Evolutionary conservation across 805 yeast genomes (phyloP), one percentile per base, ranked within the genome.

Genomic region (Candida railenensis): DNA sequence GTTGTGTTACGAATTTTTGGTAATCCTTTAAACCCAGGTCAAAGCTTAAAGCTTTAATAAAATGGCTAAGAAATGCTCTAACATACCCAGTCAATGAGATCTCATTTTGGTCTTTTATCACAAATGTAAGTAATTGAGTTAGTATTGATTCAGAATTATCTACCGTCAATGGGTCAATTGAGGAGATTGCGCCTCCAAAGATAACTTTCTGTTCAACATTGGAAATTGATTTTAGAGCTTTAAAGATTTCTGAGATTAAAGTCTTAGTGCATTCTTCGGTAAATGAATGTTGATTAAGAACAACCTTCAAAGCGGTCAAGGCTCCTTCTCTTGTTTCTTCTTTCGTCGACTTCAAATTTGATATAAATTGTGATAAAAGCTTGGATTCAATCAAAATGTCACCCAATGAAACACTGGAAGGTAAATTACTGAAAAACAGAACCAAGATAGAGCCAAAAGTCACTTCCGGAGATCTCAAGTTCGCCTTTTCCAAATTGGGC

Each of bases 31-130:
- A 28, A 11, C 11, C 30, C 30, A 25, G 30, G 11, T 25, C 30
- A 11, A 25, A 25, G 30, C 9, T 7, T 14, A 40, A 16, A 5
- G 47, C 20, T 2, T 58, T 62, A 2, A 55, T 56, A 21, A 76
- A 68, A 51, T 80, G 82, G 1, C 52, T 50, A 34, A 82, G 71
- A 45, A 81, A 74, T 0, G 85, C 76, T 7, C 65, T 61, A 4
- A 85, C 67, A 47, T 82, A 67, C 3, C 71, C 66, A 2, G 67
- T 48, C 34, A 90, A 69, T 0, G 87, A 80, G 1, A 52, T 15
- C 57, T 92, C 98, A 54, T 89, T 88, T 40, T 82, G 79, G 56
- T 92, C 98, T 54, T 87, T 90, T 0, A 78, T 44, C 3, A 85
- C 69, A n/a, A 82, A 65, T 2, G 85, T 73, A 1, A 74, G 51